phyloP scores from a whole-genome alignment of 1,139 yeast species.

The Geotrichum cucujoidarum region DNA sequence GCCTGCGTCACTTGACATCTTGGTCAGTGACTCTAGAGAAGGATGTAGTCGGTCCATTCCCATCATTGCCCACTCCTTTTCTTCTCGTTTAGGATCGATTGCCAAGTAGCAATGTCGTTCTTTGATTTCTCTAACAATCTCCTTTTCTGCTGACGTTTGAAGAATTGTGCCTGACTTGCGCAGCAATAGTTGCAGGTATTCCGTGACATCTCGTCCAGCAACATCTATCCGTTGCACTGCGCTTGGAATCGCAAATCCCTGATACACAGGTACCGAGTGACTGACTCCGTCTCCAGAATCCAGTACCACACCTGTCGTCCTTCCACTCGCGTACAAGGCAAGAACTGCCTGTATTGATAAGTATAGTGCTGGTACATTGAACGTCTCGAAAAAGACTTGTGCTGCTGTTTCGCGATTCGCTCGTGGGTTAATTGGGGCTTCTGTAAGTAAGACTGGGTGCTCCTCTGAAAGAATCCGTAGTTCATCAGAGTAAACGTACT shows the following conservation, averaged over 20 bases:
- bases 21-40: neutral
- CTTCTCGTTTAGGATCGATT: slow-evolving; percentile 51
- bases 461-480: slow-evolving; percentile 72
- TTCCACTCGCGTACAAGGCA: slow-evolving; percentile 80
- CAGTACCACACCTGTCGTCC: slow-evolving; percentile 84
- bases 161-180: slow-evolving; percentile 63
- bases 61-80: slow-evolving; percentile 44
- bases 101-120: slow-evolving; percentile 71
- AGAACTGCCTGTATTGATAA: slow-evolving; percentile 79
- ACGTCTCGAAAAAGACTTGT: slow-evolving; percentile 75
- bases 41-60: slow-evolving; percentile 17
- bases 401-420: slow-evolving; percentile 67
- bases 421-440: slow-evolving; percentile 80
- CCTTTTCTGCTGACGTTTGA: slow-evolving; percentile 70
- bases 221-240: slow-evolving; percentile 72
- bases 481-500: slow-evolving; percentile 54
- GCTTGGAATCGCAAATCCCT: slow-evolving; percentile 75
- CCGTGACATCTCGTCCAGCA: slow-evolving; percentile 86
- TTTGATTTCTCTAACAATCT: slow-evolving; percentile 71
- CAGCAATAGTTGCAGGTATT: slow-evolving; percentile 60
- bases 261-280: slow-evolving; percentile 83
- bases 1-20: slow-evolving; percentile 1
- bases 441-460: slow-evolving; percentile 84
- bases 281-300: slow-evolving; percentile 93
- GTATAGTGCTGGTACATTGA: slow-evolving; percentile 83